A percentile compares a stretch with the other conserved stretches of the same genome.
Evolutionary conservation across 805 yeast species (phyloP).

Genomic region (Candida verbasci): DNA sequence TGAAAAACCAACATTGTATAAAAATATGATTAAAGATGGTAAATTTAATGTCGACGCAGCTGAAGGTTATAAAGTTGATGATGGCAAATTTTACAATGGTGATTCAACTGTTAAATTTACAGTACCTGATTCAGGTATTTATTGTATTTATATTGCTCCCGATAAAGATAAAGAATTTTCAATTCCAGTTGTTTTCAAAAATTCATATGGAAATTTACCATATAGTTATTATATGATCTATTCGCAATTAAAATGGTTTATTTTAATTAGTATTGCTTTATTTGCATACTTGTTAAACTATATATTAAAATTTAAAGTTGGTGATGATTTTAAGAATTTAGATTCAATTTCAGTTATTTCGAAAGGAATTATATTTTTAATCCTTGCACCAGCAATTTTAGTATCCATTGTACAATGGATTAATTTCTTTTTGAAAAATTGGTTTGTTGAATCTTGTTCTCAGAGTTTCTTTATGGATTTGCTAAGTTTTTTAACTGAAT

Average conservation of each 20-base stretch:
- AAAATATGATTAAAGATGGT: conserved; percentile 7
- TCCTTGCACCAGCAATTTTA: conserved; percentile 17
- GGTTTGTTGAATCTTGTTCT: conserved; percentile 7
- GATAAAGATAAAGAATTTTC: conserved; percentile 11
- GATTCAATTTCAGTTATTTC: conserved; percentile 25
- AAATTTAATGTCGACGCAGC: conserved; percentile 12
- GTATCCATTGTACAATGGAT: conserved; percentile 4
- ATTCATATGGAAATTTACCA: conserved; percentile 23
- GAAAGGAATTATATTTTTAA: conserved; percentile 22
- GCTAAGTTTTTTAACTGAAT: neutral
- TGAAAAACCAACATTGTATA: conserved; percentile 9
- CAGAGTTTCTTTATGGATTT: neutral
- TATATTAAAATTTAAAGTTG: conserved; percentile 21
- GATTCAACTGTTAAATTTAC: conserved; percentile 10
- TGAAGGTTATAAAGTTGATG: conserved; percentile 8
- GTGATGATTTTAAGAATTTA: conserved; percentile 23
- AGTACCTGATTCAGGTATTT: conserved; percentile 21
- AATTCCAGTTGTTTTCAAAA: conserved; percentile 17
- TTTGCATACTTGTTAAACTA: conserved; percentile 20
- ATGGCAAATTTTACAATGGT: conserved; percentile 8
- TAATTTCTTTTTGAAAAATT: conserved; percentile 11
- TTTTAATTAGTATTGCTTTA: conserved; percentile 13
- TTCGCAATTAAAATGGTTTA: conserved; percentile 12
- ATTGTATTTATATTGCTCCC: conserved; percentile 28
- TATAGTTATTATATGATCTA: conserved; percentile 14